These are phyloP conservation scores for Eimeria zaria DNA, from an alignment of 169 alveolate species.

Conservation along the genomic window DNA sequence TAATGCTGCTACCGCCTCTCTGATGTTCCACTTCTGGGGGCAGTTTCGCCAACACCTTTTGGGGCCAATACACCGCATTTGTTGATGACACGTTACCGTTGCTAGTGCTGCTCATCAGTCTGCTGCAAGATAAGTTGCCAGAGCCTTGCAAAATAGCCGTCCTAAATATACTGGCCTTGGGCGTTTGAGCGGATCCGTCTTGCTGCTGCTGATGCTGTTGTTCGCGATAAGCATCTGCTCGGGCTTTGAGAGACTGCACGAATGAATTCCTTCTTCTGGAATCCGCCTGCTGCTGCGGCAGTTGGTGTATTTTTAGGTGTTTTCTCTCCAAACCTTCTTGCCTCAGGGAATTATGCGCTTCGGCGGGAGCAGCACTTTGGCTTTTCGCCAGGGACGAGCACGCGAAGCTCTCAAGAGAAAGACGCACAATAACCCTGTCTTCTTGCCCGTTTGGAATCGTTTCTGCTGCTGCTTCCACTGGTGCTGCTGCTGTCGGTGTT, in stretches of 20 bases:
- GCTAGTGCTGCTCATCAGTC: conserved; percentile 10
- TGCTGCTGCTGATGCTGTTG: conserved; percentile 48
- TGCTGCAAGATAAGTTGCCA: not conserved
- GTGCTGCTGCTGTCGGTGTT: not conserved
- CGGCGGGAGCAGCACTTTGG: not conserved
- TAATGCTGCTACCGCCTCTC: not conserved
- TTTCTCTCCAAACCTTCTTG: not conserved
- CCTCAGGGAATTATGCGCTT: not conserved
- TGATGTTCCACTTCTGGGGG: not conserved
- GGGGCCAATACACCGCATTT: not conserved
- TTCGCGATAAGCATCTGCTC: not conserved
- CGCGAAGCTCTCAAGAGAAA: not conserved
- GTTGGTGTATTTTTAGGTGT: not conserved
- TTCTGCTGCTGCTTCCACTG: not conserved
- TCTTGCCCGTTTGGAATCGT: not conserved
- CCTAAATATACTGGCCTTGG: conserved; percentile 44
- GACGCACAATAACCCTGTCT: conserved; percentile 43
- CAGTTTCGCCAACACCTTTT: conserved; percentile 23
- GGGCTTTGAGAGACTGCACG: conserved; percentile 8
- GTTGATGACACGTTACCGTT: not conserved
- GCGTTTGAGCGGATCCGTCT: not conserved
- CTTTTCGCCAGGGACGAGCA: not conserved
- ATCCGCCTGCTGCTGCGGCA: conserved; percentile 25
- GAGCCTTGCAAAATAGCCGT: not conserved
- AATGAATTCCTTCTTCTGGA: not conserved